Conservation (phyloP, 495 filamentous ascomycete species). For the Neurospora sublineolata region DNA sequence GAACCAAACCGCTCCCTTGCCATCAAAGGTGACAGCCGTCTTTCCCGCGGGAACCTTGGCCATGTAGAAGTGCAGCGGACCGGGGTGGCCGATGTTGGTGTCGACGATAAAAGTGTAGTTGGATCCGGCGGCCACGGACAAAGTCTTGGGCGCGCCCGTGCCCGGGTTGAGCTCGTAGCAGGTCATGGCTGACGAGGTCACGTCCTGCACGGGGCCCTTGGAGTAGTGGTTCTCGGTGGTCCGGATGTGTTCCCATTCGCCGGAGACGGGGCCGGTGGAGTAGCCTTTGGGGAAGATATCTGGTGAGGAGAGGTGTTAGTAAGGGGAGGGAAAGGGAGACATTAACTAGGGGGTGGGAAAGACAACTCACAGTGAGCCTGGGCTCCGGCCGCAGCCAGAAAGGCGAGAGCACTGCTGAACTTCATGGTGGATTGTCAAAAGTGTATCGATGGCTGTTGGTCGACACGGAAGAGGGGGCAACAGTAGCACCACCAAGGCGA, state of each 20-base stretch:
- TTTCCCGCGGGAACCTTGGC: slow-evolving; percentile 32
- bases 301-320: background rate
- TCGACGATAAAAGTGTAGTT: slow-evolving; percentile 35
- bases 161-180: slow-evolving; percentile 27
- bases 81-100: slow-evolving; percentile 30
- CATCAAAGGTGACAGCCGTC: slow-evolving; percentile 34
- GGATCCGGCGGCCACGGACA: slow-evolving; percentile 31
- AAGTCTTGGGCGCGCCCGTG: slow-evolving; percentile 17
- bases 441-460: too few relatives aligned
- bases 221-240: slow-evolving; percentile 35
- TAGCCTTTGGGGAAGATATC: slow-evolving; percentile 18
- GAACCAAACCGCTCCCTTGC: slow-evolving; percentile 30
- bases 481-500: background rate
- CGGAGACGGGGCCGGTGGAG: slow-evolving; percentile 24
- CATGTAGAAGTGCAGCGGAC: slow-evolving; percentile 35
- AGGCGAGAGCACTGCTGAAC: slow-evolving; percentile 16
- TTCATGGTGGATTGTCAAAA: slow-evolving; percentile 18
- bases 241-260: slow-evolving; percentile 32
- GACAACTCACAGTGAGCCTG: slow-evolving; percentile 29
- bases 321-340: background rate
- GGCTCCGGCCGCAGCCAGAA: slow-evolving; percentile 23
- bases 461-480: background rate
- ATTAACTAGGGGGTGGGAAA: background rate
- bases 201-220: slow-evolving; percentile 24
- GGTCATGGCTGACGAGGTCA: slow-evolving; percentile 30